Evolutionary conservation across 495 filamentous ascomycete genomes (phyloP), one percentile per base, ranked within the genome.

Genomic region (Talaromyces trachyspermus): DNA sequence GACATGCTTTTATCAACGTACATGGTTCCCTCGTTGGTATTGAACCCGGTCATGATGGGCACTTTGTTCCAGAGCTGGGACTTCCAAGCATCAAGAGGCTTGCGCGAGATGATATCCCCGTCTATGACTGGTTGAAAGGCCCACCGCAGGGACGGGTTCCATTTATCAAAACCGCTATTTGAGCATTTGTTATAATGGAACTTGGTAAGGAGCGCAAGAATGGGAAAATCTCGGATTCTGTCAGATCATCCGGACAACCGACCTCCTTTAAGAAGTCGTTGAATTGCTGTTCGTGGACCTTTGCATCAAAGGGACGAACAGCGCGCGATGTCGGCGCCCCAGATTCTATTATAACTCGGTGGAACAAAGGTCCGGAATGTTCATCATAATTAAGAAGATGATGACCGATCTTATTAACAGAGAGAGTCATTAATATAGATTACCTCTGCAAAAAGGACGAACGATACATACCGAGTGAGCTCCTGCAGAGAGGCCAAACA

Each of bases 71-170:
- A 76, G 11, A 64, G 53, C 12, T 69, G 63, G 0, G 73, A 57
- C 25, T 66, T 54, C 79, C 78, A 83, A 8, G 74, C 72, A 14
- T 70, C 68, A 22, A 81, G 62, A 18, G 81, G 80, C 6, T 74
- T 65, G 23, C 76, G 71, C 10, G 71, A 64, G 44, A 86, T 77
- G 15, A 80, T 55, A 5, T 74, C 70, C 10, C 60, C 58, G 51
- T 84, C 82, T 49, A 84, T 79, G 45, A 81, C 80, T 27, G 82
- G 81, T 51, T 84, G 81, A 57, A 83, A 85, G 7, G 81, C 71
- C 81, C 81, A 84, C 4, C 78, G 75, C 0, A 85, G 65, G 32
- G 69, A 75, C 8, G 62, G 55, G 25, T 70, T 65, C 58, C 78
- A 82, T 29, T 62, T 65, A 42, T 71, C 62, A 61, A 73, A 10